Conservation (phyloP, 352 stramenopile genomes). For the Aphanomyces invadans region DNA sequence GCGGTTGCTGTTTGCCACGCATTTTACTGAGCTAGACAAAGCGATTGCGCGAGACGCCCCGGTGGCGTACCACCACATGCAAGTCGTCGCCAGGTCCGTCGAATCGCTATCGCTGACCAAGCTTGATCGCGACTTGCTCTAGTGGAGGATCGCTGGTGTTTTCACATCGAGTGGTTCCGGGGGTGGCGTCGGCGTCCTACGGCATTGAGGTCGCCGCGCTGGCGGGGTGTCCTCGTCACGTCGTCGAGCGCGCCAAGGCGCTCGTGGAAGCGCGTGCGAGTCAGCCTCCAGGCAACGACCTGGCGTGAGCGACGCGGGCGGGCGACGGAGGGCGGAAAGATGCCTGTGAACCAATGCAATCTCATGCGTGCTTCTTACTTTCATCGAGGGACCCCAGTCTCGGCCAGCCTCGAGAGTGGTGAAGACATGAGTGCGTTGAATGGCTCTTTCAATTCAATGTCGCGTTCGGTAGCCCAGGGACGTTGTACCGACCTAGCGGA, state of each 20-base stretch:
- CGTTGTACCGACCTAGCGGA: too few relatives aligned
- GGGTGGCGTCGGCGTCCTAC: conserved; percentile 63
- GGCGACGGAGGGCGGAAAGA: too few relatives aligned
- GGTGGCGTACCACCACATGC: conserved; percentile 59
- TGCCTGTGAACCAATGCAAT: too few relatives aligned
- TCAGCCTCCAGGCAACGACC: background rate
- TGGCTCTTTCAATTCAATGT: too few relatives aligned
- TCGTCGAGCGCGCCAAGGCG: conserved; percentile 39
- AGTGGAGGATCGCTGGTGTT: conserved; percentile 60
- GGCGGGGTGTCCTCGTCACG: conserved; percentile 46
- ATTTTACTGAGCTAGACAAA: conserved; percentile 68
- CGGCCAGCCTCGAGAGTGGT: too few relatives aligned
- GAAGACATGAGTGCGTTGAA: too few relatives aligned
- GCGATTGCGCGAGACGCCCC: conserved; percentile 29
- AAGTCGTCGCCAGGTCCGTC: conserved; percentile 34
- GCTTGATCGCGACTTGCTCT: too few relatives aligned
- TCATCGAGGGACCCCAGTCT: background rate
- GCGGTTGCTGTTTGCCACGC: conserved; percentile 73
- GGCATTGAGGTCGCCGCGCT: conserved; percentile 68
- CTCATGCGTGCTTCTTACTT: too few relatives aligned
- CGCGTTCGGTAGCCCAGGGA: too few relatives aligned
- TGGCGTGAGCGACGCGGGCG: background rate
- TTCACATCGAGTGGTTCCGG: conserved; percentile 64
- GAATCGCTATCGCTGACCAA: too few relatives aligned
- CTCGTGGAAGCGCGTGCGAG: conserved; percentile 1